Evolutionary conservation across 768 basidiomycete genomes (phyloP).

Genomic region (Strobilomyces echinocephalus): DNA sequence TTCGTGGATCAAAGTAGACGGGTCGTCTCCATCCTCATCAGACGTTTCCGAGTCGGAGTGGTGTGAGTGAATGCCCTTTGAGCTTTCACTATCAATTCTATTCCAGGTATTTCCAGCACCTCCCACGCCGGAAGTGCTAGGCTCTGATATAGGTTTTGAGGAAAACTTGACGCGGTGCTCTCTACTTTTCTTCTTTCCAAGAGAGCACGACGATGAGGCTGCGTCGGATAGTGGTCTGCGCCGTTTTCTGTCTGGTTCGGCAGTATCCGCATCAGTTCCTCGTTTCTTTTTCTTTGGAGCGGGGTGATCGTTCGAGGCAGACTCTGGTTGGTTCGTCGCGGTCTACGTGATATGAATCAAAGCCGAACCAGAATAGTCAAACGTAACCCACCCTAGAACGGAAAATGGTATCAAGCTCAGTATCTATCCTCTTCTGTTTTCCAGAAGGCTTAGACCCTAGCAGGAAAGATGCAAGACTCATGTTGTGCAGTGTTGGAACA

Average conservation of each 20-base stretch:
- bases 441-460: constrained; percentile 32
- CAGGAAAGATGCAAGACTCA: constrained; percentile 57
- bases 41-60: constrained; percentile 30
- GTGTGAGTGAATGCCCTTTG: constrained; percentile 6
- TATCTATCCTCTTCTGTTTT: constrained; percentile 44
- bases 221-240: constrained; percentile 5
- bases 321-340: background rate
- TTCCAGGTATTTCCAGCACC: no score
- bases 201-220: constrained; percentile 21
- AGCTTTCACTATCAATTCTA: background rate
- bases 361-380: background rate
- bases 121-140: background rate
- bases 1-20: constrained; percentile 58
- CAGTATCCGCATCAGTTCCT: constrained; percentile 11
- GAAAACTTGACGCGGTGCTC: constrained; percentile 4
- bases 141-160: background rate
- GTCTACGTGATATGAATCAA: constrained; percentile 10
- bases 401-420: constrained; percentile 62
- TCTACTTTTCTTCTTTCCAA: constrained; percentile 11
- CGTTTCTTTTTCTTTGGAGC: constrained; percentile 10
- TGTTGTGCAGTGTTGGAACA: constrained; percentile 14
- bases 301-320: constrained; percentile 1
- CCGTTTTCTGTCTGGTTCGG: constrained; percentile 17
- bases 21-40: constrained; percentile 31
- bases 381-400: constrained; percentile 43